phyloP scores from a whole-genome alignment of 306 rosid species.

The Acacia confusa region DNA sequence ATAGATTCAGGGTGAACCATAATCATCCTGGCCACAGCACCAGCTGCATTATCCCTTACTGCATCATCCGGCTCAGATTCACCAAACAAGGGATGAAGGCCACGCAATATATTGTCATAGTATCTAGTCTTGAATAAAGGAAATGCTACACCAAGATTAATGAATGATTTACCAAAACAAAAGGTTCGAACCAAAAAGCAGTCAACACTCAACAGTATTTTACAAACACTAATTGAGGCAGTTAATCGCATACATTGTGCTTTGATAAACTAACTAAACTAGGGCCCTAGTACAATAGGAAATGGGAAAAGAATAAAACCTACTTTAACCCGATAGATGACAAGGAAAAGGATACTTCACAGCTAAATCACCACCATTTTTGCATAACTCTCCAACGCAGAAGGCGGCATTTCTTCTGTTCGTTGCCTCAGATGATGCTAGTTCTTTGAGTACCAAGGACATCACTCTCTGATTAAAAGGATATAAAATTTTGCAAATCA shows the following conservation, averaged over 20 bases:
- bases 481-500: constrained; percentile 34
- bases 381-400: constrained; percentile 98
- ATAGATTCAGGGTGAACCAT: constrained; percentile 93
- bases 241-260: constrained; percentile 6
- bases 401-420: constrained; percentile 99
- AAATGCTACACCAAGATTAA: constrained; percentile 33
- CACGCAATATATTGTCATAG: constrained; percentile 73
- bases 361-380: constrained; percentile 82
- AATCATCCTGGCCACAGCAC: constrained; percentile 98
- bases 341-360: constrained; percentile 70
- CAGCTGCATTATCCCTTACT: constrained; percentile 96
- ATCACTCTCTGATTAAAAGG: constrained; percentile 67
- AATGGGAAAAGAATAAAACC: constrained; percentile 1
- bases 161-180: constrained; percentile 18
- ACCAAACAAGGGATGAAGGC: constrained; percentile 90
- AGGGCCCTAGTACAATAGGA: constrained; percentile 13
- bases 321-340: constrained; percentile 10
- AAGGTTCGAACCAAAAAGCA: constrained; percentile 22
- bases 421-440: constrained; percentile 83
- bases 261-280: background rate
- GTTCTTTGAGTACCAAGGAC: constrained; percentile 87
- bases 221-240: constrained; percentile 7
- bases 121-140: constrained; percentile 63
- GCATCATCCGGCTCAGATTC: constrained; percentile 98
- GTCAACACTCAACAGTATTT: background rate